phyloP scores from a whole-genome alignment of 2,329 filamentous ascomycete species.

The Xylariaceae sp. region DNA sequence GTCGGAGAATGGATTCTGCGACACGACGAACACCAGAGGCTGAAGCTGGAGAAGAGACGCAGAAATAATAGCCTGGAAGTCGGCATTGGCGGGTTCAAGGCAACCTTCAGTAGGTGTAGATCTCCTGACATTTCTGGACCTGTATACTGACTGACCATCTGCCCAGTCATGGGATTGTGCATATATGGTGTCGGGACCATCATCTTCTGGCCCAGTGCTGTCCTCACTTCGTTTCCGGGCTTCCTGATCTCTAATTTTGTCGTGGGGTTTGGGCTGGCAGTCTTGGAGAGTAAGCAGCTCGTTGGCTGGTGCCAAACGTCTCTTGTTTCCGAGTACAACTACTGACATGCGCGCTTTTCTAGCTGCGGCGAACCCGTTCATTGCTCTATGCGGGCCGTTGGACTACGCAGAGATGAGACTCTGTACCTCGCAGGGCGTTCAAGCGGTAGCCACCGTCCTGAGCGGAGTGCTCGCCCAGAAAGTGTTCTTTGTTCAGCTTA shows the following conservation, averaged over 20 bases:
- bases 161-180: conserved; percentile 57
- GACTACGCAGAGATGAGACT: conserved; percentile 70
- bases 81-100: conserved; percentile 64
- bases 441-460: conserved; percentile 68
- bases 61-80: conserved; percentile 31
- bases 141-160: conserved; percentile 9
- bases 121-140: too few relatives aligned
- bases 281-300: conserved; percentile 55
- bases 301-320: not conserved
- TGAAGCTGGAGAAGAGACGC: conserved; percentile 38
- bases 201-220: conserved; percentile 78
- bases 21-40: conserved; percentile 56
- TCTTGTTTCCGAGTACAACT: not conserved
- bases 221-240: conserved; percentile 68
- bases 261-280: conserved; percentile 69
- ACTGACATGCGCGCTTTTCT: conserved; percentile 6
- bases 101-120: conserved; percentile 54
- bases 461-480: conserved; percentile 67
- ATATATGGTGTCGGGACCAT: conserved; percentile 75
- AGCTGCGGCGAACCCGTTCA: conserved; percentile 69
- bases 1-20: conserved; percentile 67
- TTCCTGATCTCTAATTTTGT: conserved; percentile 72
- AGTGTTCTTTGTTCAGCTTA: conserved; percentile 63
- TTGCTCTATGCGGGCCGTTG: conserved; percentile 65
- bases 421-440: conserved; percentile 68